Evolutionary conservation across 305 asterid species (phyloP).

Genomic region (Solanum chacoense): DNA sequence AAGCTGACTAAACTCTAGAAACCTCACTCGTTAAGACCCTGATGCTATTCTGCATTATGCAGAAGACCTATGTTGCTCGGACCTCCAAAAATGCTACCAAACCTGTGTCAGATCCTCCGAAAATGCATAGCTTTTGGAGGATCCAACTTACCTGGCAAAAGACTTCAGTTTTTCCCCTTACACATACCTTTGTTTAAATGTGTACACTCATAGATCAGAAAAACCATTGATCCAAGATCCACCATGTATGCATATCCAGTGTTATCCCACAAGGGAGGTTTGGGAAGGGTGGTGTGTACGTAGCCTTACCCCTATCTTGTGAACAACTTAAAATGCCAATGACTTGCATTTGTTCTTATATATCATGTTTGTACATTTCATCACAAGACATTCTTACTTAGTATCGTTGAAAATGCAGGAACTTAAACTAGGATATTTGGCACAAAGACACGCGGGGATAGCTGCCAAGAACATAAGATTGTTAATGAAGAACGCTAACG

Average conservation of each 20-base stretch:
- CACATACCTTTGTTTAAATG: not conserved
- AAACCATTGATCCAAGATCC: not conserved
- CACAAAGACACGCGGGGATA: slow-evolving; percentile 46
- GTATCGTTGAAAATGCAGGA: slow-evolving; percentile 28
- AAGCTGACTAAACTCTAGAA: not conserved
- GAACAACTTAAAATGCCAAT: not conserved
- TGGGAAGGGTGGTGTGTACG: not conserved
- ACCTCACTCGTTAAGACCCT: not conserved
- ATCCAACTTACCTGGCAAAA: not conserved
- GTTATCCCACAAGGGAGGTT: not conserved
- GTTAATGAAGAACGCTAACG: slow-evolving; percentile 33
- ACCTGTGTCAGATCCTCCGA: not conserved
- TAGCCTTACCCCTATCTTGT: not conserved
- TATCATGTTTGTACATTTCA: not conserved
- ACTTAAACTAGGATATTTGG: slow-evolving; percentile 77
- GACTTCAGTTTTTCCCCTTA: not conserved
- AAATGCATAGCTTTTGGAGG: not conserved
- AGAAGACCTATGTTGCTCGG: not conserved
- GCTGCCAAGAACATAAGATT: slow-evolving; percentile 67
- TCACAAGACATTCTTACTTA: not conserved
- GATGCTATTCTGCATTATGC: not conserved
- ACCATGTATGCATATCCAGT: not conserved
- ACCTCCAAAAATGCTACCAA: not conserved
- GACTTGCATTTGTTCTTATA: not conserved
- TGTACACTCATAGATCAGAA: not conserved